Base-by-base conservation (phyloP, 1,284 basidiomycete species). In the Marasmius oreades region DNA sequence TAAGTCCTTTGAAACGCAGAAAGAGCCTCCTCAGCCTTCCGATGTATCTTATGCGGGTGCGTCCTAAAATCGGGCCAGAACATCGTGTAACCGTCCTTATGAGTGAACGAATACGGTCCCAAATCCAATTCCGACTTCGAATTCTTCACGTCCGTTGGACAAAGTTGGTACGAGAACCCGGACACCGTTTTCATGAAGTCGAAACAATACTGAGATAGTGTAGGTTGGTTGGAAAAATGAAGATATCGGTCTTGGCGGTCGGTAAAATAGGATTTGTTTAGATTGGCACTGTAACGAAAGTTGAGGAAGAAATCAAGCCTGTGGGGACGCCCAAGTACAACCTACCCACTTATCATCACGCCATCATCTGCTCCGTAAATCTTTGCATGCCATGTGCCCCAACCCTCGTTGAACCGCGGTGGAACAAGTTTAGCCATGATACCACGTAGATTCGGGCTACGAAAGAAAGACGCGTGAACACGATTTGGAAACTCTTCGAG, bases 341-440 rank as follows among this genome's bases (percentile, higher is more conserved):
- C 44, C 73, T 67, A 95, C 95, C 96, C 97, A 65, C 86, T 93
- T 61, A 99, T 87, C 68, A 99, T 84, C 37, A 99, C 81, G 56
- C 94, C 86, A 67, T 98, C 87, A 67, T 99, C 97, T 0, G 84
- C 88, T 16, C 93, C 93, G 67, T 99, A 99, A 58, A 96, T 84
- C 73, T 99, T 99, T 22, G 95, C 90, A 69, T 99, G 97, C 92
- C 96, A 98, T 3, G 96, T 91, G 0, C 97, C 96, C 90, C 93
- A 98, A 0, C 95, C 97, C 74, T 99, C 97, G 66, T 98, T 95
- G 72, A 95, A 97, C 45, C 97, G 79, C 51, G 92, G 89, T 1
- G 97, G 97, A 1, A 98, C 85, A 22, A 95, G 59, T 58, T 79
- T 82, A 43, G 92, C 85, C 68, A 92, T 76, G 34, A 90, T 63